Evolutionary conservation across 2,329 filamentous ascomycete species (phyloP), one percentile per base, ranked within the genome.

Genomic region (Aureobasidium mangrovei): DNA sequence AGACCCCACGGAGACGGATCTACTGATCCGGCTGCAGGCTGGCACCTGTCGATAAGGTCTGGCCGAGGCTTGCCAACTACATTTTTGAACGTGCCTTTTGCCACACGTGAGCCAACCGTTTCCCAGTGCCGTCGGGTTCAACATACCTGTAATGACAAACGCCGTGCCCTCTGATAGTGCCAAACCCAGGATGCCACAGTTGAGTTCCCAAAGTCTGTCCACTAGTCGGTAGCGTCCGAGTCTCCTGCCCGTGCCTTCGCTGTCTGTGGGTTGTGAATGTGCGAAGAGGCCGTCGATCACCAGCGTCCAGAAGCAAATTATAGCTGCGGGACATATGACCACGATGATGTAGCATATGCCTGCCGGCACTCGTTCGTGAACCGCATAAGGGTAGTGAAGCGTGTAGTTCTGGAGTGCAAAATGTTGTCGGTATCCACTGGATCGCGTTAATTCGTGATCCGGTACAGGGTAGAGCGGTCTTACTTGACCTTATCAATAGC

Each of bases 131-230:
- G 7, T 12, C 4, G 18, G 4, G n/a, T 2, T 24, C 2, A 28
- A 18, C 27, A 6, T 63, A 65, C 66, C 76, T 4, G 79, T 82
- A 46, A 82, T 77, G 26, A 79, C 73, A 62, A 81, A 82, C 0
- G 77, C 74, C n/a, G 75, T 66, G 10, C 71, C 75, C 54, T 79
- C 75, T 32, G 77, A 74, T 39, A 82, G 64, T 12, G 77, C 62
- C 55, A 82, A 65, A n/a, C 79, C 79, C 28, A 82, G 63, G 8
- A 81, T 72, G 2, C 79, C 79, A 60, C 79, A 81, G 61, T 82
- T 82, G 61, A 82, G 67, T 64, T 82, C 78, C 79, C 79, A 82
- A n/a, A 82, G 62, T 24, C 79, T 70, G 59, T 81, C 77, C 61
- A 77, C 77, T 60, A 77, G 72, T 38, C 74, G 69, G 61, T 80